Evolutionary conservation across 2,329 filamentous ascomycete genomes (phyloP).

Genomic region (Stagonosporopsis rhizophila): DNA sequence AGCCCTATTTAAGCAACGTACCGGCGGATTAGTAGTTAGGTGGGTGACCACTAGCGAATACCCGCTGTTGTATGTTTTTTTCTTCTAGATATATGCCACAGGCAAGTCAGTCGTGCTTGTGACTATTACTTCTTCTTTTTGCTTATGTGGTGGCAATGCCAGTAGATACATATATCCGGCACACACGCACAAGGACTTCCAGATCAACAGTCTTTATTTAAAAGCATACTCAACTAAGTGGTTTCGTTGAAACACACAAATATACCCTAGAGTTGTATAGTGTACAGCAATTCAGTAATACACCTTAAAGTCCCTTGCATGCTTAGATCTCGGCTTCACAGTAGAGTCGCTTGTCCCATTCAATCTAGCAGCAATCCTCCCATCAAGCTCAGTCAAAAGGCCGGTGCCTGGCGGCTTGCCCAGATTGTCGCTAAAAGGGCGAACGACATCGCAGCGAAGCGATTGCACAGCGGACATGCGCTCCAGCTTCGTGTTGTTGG

Average conservation of each 20-base stretch:
- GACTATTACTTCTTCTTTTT: too few species aligned
- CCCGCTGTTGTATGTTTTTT: background rate
- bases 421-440: slow-evolving; percentile 19
- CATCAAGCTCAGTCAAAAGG: slow-evolving; percentile 15
- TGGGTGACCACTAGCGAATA: background rate
- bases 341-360: slow-evolving; percentile 8
- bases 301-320: background rate
- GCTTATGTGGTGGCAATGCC: too few species aligned
- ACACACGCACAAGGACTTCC: too few species aligned
- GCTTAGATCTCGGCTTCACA: background rate
- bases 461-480: slow-evolving; percentile 30
- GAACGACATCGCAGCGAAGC: slow-evolving; percentile 18
- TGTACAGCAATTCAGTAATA: background rate
- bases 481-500: slow-evolving; percentile 52
- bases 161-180: too few species aligned
- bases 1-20: background rate
- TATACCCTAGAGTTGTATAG: background rate
- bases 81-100: too few species aligned
- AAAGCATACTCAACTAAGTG: too few species aligned
- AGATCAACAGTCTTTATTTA: too few species aligned
- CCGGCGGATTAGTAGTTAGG: background rate
- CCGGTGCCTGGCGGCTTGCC: slow-evolving; percentile 16
- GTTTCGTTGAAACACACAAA: too few species aligned
- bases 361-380: slow-evolving; percentile 10
- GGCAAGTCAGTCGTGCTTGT: too few species aligned